phyloP scores from a whole-genome alignment of 2,329 filamentous ascomycete genomes.

The Dothistroma septosporum region DNA sequence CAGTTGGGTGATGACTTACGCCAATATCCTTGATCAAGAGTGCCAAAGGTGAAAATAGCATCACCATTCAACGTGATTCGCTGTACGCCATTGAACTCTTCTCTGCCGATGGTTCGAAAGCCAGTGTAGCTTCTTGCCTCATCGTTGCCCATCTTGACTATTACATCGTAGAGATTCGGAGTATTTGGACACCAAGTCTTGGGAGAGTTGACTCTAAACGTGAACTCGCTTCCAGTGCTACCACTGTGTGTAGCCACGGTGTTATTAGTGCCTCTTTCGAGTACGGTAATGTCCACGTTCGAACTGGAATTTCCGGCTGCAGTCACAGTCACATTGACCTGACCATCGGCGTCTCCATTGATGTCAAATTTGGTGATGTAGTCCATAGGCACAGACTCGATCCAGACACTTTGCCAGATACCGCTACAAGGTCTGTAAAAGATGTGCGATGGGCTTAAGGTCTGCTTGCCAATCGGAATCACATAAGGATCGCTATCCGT shows the following conservation, averaged over 20 bases:
- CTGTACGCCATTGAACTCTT: conserved; percentile 54
- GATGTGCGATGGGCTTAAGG: conserved; percentile 60
- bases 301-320: conserved; percentile 7
- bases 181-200: conserved; percentile 62
- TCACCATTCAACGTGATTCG: conserved; percentile 65
- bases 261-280: conserved; percentile 16
- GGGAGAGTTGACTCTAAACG: conserved; percentile 53
- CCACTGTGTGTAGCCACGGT: conserved; percentile 44
- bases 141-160: conserved; percentile 52
- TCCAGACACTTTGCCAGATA: conserved; percentile 74
- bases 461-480: conserved; percentile 56
- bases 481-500: conserved; percentile 55
- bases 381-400: conserved; percentile 57
- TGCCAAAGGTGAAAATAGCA: conserved; percentile 64
- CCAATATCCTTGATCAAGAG: conserved; percentile 61
- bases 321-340: conserved; percentile 37
- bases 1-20: background rate
- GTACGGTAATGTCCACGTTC: conserved; percentile 16
- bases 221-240: conserved; percentile 49
- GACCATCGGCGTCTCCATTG: conserved; percentile 52
- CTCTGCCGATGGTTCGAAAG: conserved; percentile 60
- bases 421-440: conserved; percentile 70
- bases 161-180: conserved; percentile 62
- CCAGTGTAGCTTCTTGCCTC: conserved; percentile 62
- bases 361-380: conserved; percentile 59